Base-by-base conservation (phyloP, 352 stramenopile genomes). In the Aphanomyces euteiches region DNA sequence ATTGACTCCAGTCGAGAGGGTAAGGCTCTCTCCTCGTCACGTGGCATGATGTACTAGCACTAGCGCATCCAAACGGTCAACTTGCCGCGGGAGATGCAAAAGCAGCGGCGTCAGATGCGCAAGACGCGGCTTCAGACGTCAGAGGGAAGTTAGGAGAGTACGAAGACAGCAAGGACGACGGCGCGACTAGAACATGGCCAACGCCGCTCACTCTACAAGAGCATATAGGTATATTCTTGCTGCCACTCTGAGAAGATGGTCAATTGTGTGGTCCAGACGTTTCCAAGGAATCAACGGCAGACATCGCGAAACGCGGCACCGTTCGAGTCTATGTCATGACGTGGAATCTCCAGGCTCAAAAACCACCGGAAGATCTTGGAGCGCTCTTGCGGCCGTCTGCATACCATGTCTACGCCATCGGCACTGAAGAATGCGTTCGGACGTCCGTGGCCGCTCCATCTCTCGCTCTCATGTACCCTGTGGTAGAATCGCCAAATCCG, bases 371-470 rank as follows among this genome's bases (percentile, higher is more conserved):
- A 1, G 80, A 88, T 47, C 21, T 74, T 45, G 1, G 17, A 15
- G 41, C 39, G 5, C 77, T 89, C 21, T 70, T 95, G 61, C 76
- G 77, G 6, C 63, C 76, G n/a, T 90, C 88, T 59, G 79, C 80
- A 48, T 97, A 92, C 72, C 91, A 98, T 58, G 78, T 98, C 41
- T 78, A 96, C 36, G 88, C 81, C 1, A 74, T 97, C 5, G 91
- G 90, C 3, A 96, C 89, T 10, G 94, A 99, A 76, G 96, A 99
- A 74, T 98, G 93, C 73, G 93, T 98, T 47, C 84, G 95, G 59
- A 94, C 83, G 67, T 73, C 67, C 47, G 39, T n/a, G 45, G n/a
- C 2, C 45, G 45, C 13, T 61, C 12, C 0, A 58, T 28, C 28
- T 28, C 28, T 28, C 28, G 28, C 28, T 28, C 5, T 48, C 17